Base-by-base conservation (phyloP, 2,329 filamentous ascomycete species). In the Sclerotinia sclerotiorum region DNA sequence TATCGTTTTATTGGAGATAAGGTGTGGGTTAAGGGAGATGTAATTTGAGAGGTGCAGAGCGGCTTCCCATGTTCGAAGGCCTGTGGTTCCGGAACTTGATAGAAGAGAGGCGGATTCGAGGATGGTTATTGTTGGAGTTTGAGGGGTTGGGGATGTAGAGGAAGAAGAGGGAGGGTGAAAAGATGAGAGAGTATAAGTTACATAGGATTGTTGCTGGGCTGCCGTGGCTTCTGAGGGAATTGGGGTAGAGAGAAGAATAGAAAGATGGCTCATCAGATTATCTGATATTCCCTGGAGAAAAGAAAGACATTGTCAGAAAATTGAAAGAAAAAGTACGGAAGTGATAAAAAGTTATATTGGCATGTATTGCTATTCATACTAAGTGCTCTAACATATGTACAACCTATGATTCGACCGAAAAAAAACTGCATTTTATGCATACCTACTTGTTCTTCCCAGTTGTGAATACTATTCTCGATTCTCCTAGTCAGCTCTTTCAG, bases 371-470 rank as follows among this genome's bases (percentile, higher is more conserved):
- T 8, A 15, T 6, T 57, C 8, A 27, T 49, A 32, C 5, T 48
- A 27, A 3, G 15, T 39, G 8, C 60, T 42, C 13, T 39, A 27
- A 39, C 39, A 48, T 15, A 27, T 15, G 21, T 35, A 51, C 2
- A 54, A 42, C 10, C 29, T 61, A 46, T 62, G 68, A 70, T 57
- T 56, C 70, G 68, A 62, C 67, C 11, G 10, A 51, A 62, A 71
- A 70, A 70, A 67, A 66, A 54, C 1, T 27, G 65, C 65, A 67
- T 54, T 24, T 63, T 66, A 61, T 69, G 55, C 72, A 61, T 48
- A 82, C 91, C 82, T 90, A 97, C 94, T 89, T 97, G 88, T 83
- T 92, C 84, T 74, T 97, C 91, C 79, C 93, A 94, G 78, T 97
- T 88, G 68, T 87, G 83, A 60, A 97, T 92, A 46, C 90, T 86